Evolutionary conservation across 2,329 filamentous ascomycete genomes (phyloP), one percentile per base, ranked within the genome.

Genomic region (Xylariaceae sp.): DNA sequence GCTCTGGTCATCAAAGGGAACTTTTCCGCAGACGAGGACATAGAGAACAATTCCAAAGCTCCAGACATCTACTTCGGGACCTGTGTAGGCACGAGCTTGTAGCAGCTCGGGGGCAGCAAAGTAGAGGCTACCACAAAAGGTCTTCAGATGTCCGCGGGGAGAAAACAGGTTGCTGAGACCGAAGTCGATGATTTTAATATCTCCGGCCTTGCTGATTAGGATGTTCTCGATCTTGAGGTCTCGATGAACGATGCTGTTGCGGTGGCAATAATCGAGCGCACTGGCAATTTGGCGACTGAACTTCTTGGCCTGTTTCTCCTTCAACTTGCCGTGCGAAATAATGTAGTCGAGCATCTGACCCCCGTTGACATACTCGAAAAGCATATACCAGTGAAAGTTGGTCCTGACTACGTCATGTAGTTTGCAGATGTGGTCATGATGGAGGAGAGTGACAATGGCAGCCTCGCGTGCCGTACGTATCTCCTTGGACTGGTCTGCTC

Each of bases 321-420:
- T 97, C 56, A 99, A 76, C 64, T 95, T 89, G 51, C 92, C 94
- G 65, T 99, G 94, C 3, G 91, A 96, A 66, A 99, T 99, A 68
- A 99, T 99, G 71, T 97, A 99, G 74, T 99, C 94, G 54, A 99
- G 83, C 94, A 99, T 97, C 72, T 99, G 94, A 15, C 94, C 94
- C 42, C 94, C 94, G 66, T 99, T 96, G 70, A 99, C 94, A 68
- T 94, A 96, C 73, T 99, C 94, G 66, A 96, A 99, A 45, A 99
- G 83, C 94, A 99, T 99, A 71, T 99, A 99, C 94, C 94, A 99
- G 71, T 99, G 94, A 68, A 96, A 94, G 64, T 94, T 92, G 44
- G 94, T 97, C 50, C 91, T 86, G 49, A 97, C 87, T 22, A 96
- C 90, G 71, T 99, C 94, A 58, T 90, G 85, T 80, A 99, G 88